Base-by-base conservation (phyloP, 1,284 basidiomycete species). In the Pholiota adiposa region DNA sequence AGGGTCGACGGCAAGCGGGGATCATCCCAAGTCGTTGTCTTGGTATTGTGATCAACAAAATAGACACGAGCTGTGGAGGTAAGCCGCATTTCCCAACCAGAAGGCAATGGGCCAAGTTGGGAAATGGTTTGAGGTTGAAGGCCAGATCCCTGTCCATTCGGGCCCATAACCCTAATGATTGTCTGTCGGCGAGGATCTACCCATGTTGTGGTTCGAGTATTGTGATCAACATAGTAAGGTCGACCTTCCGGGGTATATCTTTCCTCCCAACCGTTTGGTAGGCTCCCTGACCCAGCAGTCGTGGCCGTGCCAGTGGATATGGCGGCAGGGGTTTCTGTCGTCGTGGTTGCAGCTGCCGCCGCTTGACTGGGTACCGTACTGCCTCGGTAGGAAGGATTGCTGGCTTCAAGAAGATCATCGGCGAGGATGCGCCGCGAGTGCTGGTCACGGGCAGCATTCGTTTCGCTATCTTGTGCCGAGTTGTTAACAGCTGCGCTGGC, bases 21-120 rank as follows among this genome's bases (percentile, higher is more conserved):
- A 74, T 98, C 96, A 75, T 97, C 96, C 96, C 96, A 98, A 1
- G 95, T 97, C n/a, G 95, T 98, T 21, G 95, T 98, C 83, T 93
- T 93, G 56, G 92, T 96, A 77, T 95, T 97, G 80, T 97, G 95
- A 74, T 97, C 94, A 40, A 97, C 96, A 75, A 97, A 98, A 80
- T 98, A 98, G 14, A 97, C 94, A 51, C 95, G 86, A 1, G 94
- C 94, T 1, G 94, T 97, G 1, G 92, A 90, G 0, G 95, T 97
- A 58, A 98, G 87, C 60, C 96, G 90, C 95, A 97, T 97, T 76
- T 98, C 95, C 95, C 95, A 98, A 51, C 96, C 95, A 58, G 90
- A 93, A 1, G 95, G 95, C 44, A 98, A 79, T 23, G 96, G 94
- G 5, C 95, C 95, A 25, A 97, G 87, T 70, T 96, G 93, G 21